Evolutionary conservation across 108 stramenopile genomes (phyloP), one percentile per base, ranked within the genome.

Genomic region (Tribonema minus): DNA sequence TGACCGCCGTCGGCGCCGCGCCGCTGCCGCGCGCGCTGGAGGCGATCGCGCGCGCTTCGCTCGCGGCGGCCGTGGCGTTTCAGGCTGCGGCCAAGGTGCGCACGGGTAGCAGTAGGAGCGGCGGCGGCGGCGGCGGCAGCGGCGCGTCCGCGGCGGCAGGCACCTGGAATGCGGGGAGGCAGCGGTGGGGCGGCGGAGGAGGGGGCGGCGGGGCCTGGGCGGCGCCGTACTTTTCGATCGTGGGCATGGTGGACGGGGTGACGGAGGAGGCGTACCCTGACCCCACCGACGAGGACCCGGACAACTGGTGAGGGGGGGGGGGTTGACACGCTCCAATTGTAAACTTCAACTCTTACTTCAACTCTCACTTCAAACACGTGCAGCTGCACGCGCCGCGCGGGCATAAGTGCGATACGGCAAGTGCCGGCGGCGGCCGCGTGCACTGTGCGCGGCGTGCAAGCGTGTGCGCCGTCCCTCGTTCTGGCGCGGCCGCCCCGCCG

Each of bases 211-310:
- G 28, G 28, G 64, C 34, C 31, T 3, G 32, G 3, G 33, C 64
- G 9, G 33, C 64, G 41, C 23, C 3, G 30, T 80, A 64, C 63
- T 82, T 82, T 34, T 15, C 36, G 23, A 25, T 82, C 38, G 81
- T 71, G 23, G 81, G 81, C 30, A 69, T 68, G 1, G 81, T 82
- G 12, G 81, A 82, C 59, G 81, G 78, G 1, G 60, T 82, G 23
- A 35, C 71, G 37, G 78, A 80, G 33, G 79, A 82, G 78, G 34
- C 72, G 7, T 71, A 78, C 29, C 61, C 28, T 2, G 62, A 68
- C 2, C 32, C 35, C 0, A 76, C 70, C 27, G 64, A 76, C 15
- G 75, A 26, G 58, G 67, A 76, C 1, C n/a, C 61, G 27, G 78
- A 76, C 76, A 69, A 36, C 35, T 33, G 61, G 29, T 29, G 62